Conservation (phyloP, 176 grass and related monocot species). For the Calamus simplicifolius region DNA sequence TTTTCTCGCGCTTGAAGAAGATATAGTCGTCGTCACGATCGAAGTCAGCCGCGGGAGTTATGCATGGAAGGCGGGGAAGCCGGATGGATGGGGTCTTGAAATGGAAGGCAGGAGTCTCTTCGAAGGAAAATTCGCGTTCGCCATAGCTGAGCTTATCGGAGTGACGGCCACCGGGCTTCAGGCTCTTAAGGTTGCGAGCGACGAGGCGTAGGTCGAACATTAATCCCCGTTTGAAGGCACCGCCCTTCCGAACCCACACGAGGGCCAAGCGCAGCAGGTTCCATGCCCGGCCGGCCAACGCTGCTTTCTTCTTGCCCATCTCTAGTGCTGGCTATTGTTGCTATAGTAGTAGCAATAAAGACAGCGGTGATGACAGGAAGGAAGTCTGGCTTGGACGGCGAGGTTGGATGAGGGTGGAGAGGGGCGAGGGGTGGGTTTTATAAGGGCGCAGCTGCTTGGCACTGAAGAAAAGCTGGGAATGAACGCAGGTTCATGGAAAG, state of each 20-base stretch:
- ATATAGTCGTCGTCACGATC: conserved; percentile 27
- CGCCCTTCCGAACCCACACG: conserved; percentile 2
- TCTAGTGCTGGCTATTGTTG: no score
- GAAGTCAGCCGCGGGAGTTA: conserved; percentile 27
- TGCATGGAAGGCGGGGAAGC: conserved; percentile 65
- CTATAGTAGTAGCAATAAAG: no score
- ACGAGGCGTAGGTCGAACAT: conserved; percentile 12
- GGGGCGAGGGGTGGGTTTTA: no score
- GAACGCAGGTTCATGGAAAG: no score
- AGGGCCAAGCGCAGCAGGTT: no score
- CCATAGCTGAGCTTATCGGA: conserved; percentile 28
- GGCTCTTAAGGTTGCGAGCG: conserved; percentile 20
- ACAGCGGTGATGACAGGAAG: no score
- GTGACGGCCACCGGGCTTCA: conserved; percentile 1
- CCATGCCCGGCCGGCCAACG: no score
- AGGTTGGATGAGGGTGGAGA: no score
- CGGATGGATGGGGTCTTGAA: conserved; percentile 51
- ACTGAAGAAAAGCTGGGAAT: no score
- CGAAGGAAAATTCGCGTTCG: conserved; percentile 81
- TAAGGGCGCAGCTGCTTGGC: no score
- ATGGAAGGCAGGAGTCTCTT: conserved; percentile 69
- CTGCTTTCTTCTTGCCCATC: no score
- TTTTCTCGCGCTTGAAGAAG: conserved; percentile 23
- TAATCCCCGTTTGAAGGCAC: conserved; percentile 27
- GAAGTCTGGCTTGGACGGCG: no score